Conservation (phyloP, 345 rosid species). For the Ceriops tagal region DNA sequence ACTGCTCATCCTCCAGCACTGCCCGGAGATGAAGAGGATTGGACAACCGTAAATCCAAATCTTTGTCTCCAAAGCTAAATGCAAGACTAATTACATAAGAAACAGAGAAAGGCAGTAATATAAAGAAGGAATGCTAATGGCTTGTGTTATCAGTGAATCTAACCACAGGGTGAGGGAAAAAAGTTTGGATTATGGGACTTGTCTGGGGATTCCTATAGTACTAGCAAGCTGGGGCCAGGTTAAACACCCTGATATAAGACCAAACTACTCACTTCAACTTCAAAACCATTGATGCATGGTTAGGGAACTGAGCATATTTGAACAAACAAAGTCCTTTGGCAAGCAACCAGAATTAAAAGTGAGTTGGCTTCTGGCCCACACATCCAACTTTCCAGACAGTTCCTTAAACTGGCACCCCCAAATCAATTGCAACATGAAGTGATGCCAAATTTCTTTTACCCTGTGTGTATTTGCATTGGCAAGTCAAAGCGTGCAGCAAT, state of each 20-base stretch:
- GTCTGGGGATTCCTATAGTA: slow-evolving; percentile 1
- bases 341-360: neutral
- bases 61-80: slow-evolving; percentile 83
- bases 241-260: slow-evolving; percentile 3
- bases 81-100: slow-evolving; percentile 9
- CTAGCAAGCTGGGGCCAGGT: slow-evolving; percentile 2
- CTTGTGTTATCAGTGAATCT: neutral
- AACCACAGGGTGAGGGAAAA: slow-evolving; percentile 13
- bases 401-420: no score
- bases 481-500: slow-evolving; percentile 53
- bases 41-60: slow-evolving; percentile 77
- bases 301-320: neutral
- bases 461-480: slow-evolving; percentile 96
- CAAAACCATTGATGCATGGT: neutral
- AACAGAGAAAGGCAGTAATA: neutral
- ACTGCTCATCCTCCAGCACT: slow-evolving; percentile 75
- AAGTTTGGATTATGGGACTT: slow-evolving; percentile 8
- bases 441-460: slow-evolving; percentile 43
- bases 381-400: no score
- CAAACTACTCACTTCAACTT: neutral
- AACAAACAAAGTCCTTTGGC: neutral
- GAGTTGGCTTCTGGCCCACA: neutral
- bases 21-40: slow-evolving; percentile 85
- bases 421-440: slow-evolving; percentile 3
- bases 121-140: neutral